Evolutionary conservation across 768 basidiomycete species (phyloP), one percentile per base, ranked within the genome.

Genomic region (Boletus huronensis): DNA sequence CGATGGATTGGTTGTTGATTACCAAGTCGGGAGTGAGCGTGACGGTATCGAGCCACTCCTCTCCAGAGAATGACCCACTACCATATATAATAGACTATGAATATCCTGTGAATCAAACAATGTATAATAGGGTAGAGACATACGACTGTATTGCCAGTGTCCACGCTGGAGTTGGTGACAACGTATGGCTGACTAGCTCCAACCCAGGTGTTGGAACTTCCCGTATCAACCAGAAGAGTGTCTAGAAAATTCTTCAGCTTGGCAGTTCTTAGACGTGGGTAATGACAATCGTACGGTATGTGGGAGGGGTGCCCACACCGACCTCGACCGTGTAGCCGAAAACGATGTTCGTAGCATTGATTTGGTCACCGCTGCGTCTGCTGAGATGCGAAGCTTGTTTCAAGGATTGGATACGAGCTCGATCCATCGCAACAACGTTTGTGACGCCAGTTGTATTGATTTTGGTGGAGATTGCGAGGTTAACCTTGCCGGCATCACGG

Each of bases 121-220:
- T 11, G 14, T 38, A 9, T 40, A 17, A 36, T 2, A 9, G 13
- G 14, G 5, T 7, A 3, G 16, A 43, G 26, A 56, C 62, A 13
- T 56, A 66, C 64, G 11, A 69, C 53, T 23, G 57, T 41, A 17
- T 56, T 45, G 4, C 60, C 58, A 21, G 65, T 68, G 51, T 56
- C 23, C n/a, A 52, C 26, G 23, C 62, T 60, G 6, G 57, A 56
- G 39, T 36, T 60, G 8, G 63, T 61, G 17, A 43, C 35, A 32
- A 21, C 26, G 39, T 66, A 70, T 26, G 47, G 10, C 5, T 53
- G 48, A 19, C 23, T 56, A 23, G 67, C 65, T 26, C 69, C 70
- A 29, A 70, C 34, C 70, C 70, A 70, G 5, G 65, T 70, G 58
- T 69, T 70, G 8, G 65, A 62, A 29, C 70, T 71, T 28, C 69